phyloP scores from a whole-genome alignment of 805 yeast genomes.

The Myxozyma monticola region DNA sequence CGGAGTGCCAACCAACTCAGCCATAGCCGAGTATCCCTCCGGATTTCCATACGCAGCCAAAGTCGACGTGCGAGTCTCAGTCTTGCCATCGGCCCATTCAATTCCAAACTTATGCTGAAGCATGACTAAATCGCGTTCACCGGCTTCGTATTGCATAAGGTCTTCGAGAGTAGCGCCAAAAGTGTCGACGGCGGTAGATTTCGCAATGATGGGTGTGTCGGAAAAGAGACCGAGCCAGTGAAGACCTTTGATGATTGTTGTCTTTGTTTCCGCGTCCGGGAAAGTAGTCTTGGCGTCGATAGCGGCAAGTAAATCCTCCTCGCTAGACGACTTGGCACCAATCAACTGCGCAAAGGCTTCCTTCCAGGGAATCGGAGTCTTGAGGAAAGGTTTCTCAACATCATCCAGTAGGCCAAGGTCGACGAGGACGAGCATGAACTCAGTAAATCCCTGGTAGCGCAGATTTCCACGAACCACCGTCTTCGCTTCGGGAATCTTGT shows the following conservation, averaged over 20 bases:
- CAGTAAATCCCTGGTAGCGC: constrained; percentile 98
- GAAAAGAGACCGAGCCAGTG: constrained; percentile 94
- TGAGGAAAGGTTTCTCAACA: constrained; percentile 60
- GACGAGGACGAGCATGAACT: constrained; percentile 90
- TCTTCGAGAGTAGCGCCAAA: constrained; percentile 94
- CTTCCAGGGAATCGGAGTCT: constrained; percentile 72
- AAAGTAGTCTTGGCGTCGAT: constrained; percentile 77
- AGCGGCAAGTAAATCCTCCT: constrained; percentile 71
- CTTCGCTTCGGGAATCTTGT: constrained; percentile 95
- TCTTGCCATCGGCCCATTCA: constrained; percentile 90
- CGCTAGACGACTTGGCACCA: constrained; percentile 68
- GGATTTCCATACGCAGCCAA: constrained; percentile 88
- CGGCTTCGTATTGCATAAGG: constrained; percentile 92
- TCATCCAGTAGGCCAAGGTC: constrained; percentile 92
- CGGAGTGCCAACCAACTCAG: constrained; percentile 96
- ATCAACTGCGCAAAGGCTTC: constrained; percentile 76
- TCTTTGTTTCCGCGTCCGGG: constrained; percentile 78
- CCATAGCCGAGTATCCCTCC: constrained; percentile 96
- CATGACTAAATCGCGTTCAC: constrained; percentile 92
- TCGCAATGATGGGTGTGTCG: constrained; percentile 71
- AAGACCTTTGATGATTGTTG: constrained; percentile 83
- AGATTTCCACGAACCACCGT: constrained; percentile 96
- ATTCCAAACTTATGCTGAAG: constrained; percentile 98
- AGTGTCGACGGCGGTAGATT: constrained; percentile 93
- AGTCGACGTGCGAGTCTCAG: constrained; percentile 92